Conservation (phyloP, 2,329 filamentous ascomycete genomes). For the Fusarium albosuccineum region DNA sequence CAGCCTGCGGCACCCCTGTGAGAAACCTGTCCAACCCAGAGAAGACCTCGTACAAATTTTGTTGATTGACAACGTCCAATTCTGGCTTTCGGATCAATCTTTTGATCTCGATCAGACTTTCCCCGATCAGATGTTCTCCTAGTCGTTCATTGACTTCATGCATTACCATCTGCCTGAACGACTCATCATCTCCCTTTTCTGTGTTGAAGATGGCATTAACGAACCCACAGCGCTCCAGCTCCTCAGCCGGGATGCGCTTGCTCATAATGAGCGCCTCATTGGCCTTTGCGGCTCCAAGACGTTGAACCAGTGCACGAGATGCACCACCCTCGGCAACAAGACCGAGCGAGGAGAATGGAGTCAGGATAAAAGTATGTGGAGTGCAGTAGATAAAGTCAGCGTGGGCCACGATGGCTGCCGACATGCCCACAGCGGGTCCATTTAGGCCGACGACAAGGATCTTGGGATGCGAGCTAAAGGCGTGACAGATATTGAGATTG, state of each 20-base stretch:
- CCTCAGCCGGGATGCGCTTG: neutral
- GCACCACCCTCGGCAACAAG: neutral
- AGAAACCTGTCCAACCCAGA: neutral
- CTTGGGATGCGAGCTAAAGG: constrained; percentile 5
- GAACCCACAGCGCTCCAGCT: neutral
- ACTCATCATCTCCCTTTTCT: neutral
- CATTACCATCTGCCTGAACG: neutral
- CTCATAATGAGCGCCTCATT: constrained; percentile 1
- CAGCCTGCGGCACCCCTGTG: neutral
- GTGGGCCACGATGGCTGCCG: constrained; percentile 1
- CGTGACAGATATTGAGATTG: constrained; percentile 2
- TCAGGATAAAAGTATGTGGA: neutral
- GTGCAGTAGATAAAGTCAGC: constrained; percentile 9
- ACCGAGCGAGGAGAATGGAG: neutral
- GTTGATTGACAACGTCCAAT: neutral
- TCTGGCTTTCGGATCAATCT: neutral
- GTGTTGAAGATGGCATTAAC: constrained; percentile 1
- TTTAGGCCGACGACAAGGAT: constrained; percentile 2
- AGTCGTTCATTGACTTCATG: neutral
- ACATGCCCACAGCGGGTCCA: constrained; percentile 7
- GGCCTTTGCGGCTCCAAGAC: neutral
- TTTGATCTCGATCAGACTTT: neutral
- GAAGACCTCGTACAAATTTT: neutral
- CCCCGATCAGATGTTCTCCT: neutral
- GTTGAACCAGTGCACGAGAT: neutral